Evolutionary conservation across 352 stramenopile species (phyloP).

Genomic region (Aphanomyces euteiches): DNA sequence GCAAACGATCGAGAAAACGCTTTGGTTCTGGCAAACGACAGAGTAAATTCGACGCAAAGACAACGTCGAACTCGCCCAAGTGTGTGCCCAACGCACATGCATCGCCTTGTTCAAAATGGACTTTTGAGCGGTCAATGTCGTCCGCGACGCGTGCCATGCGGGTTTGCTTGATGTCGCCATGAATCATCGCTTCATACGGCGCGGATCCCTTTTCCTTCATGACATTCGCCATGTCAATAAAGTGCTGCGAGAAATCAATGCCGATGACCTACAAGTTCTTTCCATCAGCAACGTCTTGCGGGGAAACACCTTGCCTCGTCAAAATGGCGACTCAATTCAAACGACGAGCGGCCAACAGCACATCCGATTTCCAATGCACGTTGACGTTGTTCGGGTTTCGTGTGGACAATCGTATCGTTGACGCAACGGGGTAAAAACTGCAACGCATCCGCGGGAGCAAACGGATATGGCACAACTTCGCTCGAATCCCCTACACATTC

Average conservation of each 20-base stretch:
- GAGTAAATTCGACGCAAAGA: conserved; percentile 95
- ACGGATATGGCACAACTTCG: conserved; percentile 62
- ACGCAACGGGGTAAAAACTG: conserved; percentile 84
- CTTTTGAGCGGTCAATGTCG: conserved; percentile 51
- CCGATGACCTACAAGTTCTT: conserved; percentile 59
- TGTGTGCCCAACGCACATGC: conserved; percentile 82
- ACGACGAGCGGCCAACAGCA: conserved; percentile 90
- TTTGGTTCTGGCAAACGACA: conserved; percentile 92
- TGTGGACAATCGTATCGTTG: conserved; percentile 53
- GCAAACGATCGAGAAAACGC: conserved; percentile 85
- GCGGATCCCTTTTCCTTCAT: conserved; percentile 83
- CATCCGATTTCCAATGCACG: conserved; percentile 93
- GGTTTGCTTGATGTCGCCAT: conserved; percentile 75
- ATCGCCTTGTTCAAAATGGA: conserved; percentile 92
- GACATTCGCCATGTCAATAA: conserved; percentile 78
- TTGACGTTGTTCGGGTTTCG: conserved; percentile 47
- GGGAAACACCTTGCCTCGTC: conserved; percentile 56
- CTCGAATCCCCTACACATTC: conserved; percentile 47
- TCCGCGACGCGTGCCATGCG: conserved; percentile 60
- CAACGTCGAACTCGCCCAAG: conserved; percentile 89
- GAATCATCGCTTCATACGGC: conserved; percentile 82
- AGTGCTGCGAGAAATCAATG: conserved; percentile 92
- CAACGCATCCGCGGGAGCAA: conserved; percentile 74
- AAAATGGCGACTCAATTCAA: conserved; percentile 91
- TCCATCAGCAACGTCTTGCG: too few relatives aligned